Percentiles rank a stretch among this genome's conserved stretches.
phyloP scores from a whole-genome alignment of 2,329 filamentous ascomycete genomes.

The Epichloe amarillans region DNA sequence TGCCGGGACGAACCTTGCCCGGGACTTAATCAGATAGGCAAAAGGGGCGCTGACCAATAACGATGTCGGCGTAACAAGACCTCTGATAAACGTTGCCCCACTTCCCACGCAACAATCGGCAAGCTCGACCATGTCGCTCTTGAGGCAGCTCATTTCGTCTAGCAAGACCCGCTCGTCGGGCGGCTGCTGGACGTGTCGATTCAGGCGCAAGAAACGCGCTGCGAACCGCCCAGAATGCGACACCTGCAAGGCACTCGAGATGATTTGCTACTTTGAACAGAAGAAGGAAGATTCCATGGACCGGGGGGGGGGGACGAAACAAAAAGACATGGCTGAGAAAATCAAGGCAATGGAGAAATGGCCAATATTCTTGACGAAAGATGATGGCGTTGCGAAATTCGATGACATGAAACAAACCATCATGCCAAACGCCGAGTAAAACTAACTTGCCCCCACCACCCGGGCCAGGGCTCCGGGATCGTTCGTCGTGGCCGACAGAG shows the following conservation, averaged over 20 bases:
- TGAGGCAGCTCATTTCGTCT: slow-evolving; percentile 11
- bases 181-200: slow-evolving; percentile 48
- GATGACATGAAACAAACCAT: too few species aligned
- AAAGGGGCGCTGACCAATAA: too few species aligned
- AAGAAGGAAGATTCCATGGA: slow-evolving; percentile 47
- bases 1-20: too few species aligned
- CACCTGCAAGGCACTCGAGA: slow-evolving; percentile 37
- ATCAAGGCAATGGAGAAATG: slow-evolving; percentile 26
- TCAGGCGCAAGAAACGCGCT: slow-evolving; percentile 50
- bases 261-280: slow-evolving; percentile 39
- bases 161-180: slow-evolving; percentile 25
- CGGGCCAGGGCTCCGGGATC: too few species aligned
- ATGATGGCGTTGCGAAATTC: too few species aligned
- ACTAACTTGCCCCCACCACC: too few species aligned
- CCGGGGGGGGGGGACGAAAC: slow-evolving; percentile 30
- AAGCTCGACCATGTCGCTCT: slow-evolving; percentile 10
- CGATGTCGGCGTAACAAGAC: too few species aligned
- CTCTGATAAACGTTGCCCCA: too few species aligned
- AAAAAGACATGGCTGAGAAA: slow-evolving; percentile 36
- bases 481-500: too few species aligned
- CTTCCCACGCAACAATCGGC: not conserved
- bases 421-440: too few species aligned
- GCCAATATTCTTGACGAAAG: too few species aligned
- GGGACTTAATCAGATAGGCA: too few species aligned
- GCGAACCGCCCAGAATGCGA: slow-evolving; percentile 38